Base-by-base conservation (phyloP, 352 stramenopile species). In the Globisporangium echinulatum region DNA sequence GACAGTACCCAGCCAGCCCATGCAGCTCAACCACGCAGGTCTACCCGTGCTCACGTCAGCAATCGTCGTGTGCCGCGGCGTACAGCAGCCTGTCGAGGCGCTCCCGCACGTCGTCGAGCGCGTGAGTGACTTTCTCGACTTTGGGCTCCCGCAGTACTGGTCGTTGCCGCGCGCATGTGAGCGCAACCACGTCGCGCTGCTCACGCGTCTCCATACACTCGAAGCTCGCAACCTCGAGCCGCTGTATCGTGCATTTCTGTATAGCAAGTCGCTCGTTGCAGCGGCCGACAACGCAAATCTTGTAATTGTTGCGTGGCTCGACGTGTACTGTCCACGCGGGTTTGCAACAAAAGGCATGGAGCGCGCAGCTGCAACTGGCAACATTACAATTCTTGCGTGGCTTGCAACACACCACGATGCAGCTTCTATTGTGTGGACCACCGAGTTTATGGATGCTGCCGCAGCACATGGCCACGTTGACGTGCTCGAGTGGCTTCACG, bases 301-400 rank as follows among this genome's bases (percentile, higher is more conserved):
- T 33, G 63, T 38, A 9, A 62, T 69, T 43, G 52, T 61, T 7
- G 17, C 51, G 19, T 69, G 51, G 56, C 58, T 69, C 13, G 52
- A 67, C 49, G 58, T n/a, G 44, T 59, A 69, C 52, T 63, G 63
- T 11, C 42, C 59, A 1, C 25, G 4, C 0, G 63, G 63, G 9
- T 63, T 63, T 25, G 53, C 37, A 13, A 39, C 42, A 9, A 62
- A 63, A 15, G 63, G 60, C 14, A 63, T 69, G 54, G 61, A 68
- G 37, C 39, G 49, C 36, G 62, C 62, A 4, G 49, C 58, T 9
- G 49, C 39, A 6, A 37, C 25, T 33, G 52, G 62, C 36, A 36
- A 66, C 49, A 11, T 68, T 15, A 42, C 38, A 13, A 42, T 61
- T 14, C 46, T 68, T 25, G 42, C 42, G 38, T 68, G 50, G 57